Base-by-base conservation (phyloP, 1,284 basidiomycete genomes). In the Crocinoboletus sp. region DNA sequence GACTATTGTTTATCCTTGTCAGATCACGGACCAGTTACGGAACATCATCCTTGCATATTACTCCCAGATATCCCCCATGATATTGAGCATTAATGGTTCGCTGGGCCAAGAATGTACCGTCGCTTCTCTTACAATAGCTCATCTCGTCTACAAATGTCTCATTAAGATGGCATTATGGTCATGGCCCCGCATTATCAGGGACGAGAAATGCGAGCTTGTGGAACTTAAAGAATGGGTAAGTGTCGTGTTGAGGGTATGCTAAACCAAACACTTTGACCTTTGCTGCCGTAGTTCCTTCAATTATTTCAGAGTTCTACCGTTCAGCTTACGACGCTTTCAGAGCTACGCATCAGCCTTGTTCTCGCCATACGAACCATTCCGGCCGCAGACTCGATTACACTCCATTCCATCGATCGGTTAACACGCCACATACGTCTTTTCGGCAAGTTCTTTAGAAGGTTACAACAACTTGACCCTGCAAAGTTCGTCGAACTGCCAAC, bases 401-500 rank as follows among this genome's bases (percentile, higher is more conserved):
- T 55, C 27, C 69, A 63, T 35, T 73, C 74, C 2, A 61, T 85
- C 23, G 71, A 78, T 36, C 60, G 75, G 30, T 65, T 90, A 19
- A 82, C 82, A 11, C 76, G 77, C 36, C 84, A 88, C 55, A 68
- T 88, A 30, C 76, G 74, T 23, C 64, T 77, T 16, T 80, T 87
- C 52, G 89, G 87, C 9, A 89, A 89, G 63, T 79, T 84, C 54
- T 90, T 89, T 67, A 72, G 84, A 41, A 73, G 81, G 27, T 61
- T 90, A 53, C 84, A 89, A 51, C 77, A 83, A 53, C 69, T 83
- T 23, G 72, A 76, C n/a, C 53, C 67, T 15, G 50, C 68, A 35
- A 74, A 76, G 22, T 89, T 90, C 56, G 73, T 82, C 13, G 64
- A 67, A 30, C 65, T 89, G n/a, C 81, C 83, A 1, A 62, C 68